A percentile compares a stretch with the other conserved stretches of the same genome.
phyloP scores from a whole-genome alignment of 371 early-diverging fungal species.

The Thermomucor indicae-seudaticae region DNA sequence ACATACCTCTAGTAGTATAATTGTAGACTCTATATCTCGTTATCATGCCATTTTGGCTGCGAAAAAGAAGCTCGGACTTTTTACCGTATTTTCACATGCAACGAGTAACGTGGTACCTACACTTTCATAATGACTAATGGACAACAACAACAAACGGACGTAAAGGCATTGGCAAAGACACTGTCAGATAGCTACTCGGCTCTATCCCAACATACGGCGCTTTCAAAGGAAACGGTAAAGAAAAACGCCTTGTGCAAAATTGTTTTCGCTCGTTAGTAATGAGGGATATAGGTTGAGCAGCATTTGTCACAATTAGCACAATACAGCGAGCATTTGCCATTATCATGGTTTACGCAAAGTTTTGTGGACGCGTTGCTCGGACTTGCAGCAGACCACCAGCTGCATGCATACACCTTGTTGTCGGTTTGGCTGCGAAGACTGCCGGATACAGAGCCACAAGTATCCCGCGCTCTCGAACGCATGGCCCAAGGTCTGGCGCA shows the following conservation, averaged over 20 bases:
- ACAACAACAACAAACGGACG: constrained; percentile 12
- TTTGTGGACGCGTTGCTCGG: constrained; percentile 18
- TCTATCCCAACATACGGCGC: constrained; percentile 21
- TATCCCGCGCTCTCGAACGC: constrained; percentile 10
- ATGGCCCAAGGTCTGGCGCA: neutral
- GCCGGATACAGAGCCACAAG: constrained; percentile 5
- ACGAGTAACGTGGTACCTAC: too few relatives aligned
- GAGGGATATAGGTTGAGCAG: constrained; percentile 15
- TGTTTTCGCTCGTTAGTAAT: neutral
- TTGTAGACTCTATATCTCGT: too few relatives aligned
- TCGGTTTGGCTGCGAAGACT: constrained; percentile 36
- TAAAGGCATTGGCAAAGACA: constrained; percentile 30
- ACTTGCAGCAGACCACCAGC: constrained; percentile 1
- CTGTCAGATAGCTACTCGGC: constrained; percentile 36
- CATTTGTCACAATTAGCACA: constrained; percentile 27
- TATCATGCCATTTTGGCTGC: too few relatives aligned
- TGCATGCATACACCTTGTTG: constrained; percentile 16
- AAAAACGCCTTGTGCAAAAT: neutral
- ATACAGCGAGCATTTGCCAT: constrained; percentile 38
- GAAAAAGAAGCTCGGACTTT: too few relatives aligned
- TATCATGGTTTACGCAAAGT: constrained; percentile 37
- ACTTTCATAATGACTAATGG: constrained; percentile 1
- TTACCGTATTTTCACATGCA: too few relatives aligned
- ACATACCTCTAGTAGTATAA: constrained; percentile 45
- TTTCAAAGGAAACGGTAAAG: constrained; percentile 15